Conservation (phyloP, 257 asterid species). For the Solanum virginianum region DNA sequence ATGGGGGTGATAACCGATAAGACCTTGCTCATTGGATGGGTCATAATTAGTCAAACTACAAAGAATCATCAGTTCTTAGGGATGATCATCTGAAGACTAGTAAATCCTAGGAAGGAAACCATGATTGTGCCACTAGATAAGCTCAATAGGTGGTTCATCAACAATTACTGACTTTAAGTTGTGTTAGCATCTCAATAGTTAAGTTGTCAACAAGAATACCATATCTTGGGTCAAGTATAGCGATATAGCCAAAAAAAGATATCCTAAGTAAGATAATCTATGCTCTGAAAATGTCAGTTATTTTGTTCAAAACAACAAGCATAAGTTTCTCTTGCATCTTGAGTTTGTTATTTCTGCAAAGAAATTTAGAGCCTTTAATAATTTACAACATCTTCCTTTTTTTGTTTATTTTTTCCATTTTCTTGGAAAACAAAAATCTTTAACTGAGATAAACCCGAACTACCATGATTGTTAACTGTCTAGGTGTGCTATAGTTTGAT, state of each 20-base stretch:
- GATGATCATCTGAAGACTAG: not conserved
- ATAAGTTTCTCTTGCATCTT: not conserved
- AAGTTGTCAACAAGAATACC: not conserved
- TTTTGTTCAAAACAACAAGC: not conserved
- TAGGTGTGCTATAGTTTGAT: conserved; percentile 75
- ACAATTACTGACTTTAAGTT: not conserved
- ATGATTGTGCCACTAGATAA: not conserved
- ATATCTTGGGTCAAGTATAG: not conserved
- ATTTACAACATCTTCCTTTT: not conserved
- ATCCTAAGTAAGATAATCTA: not conserved
- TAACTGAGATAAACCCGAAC: conserved; percentile 82
- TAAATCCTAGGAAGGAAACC: not conserved
- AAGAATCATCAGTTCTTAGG: not conserved
- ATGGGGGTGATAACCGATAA: not conserved
- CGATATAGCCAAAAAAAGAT: not conserved
- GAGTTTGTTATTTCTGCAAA: not conserved
- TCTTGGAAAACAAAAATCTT: not conserved
- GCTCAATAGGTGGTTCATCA: not conserved
- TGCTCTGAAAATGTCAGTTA: not conserved
- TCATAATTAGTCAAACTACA: not conserved
- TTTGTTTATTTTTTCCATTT: not conserved
- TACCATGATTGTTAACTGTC: conserved; percentile 76
- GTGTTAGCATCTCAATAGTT: not conserved
- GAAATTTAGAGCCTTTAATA: not conserved
- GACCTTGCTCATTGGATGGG: not conserved